Conservation (phyloP, 129 eudicot genomes). For the Pulicaria dysenterica region DNA sequence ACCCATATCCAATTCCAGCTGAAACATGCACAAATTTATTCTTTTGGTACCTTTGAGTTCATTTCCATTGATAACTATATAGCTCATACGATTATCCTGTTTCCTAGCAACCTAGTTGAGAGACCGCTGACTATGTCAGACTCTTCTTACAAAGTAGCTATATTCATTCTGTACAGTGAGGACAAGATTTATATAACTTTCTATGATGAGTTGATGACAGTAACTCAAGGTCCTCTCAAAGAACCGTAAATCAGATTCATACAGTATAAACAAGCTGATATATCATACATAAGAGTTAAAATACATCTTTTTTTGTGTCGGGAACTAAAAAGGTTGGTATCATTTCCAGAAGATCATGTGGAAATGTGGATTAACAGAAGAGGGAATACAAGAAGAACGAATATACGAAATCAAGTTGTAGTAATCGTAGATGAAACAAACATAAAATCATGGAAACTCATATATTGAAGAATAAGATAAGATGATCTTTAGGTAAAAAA, state of each 20-base stretch:
- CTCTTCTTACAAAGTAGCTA: not conserved
- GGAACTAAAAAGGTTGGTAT: not conserved
- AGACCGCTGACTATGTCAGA: not conserved
- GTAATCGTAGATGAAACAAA: not conserved
- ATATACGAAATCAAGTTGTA: not conserved
- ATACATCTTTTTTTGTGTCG: not conserved
- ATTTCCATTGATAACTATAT: not conserved
- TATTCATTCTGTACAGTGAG: not conserved
- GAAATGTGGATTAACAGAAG: not conserved
- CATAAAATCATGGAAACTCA: not conserved
- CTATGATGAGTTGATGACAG: not conserved
- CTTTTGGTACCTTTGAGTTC: not conserved
- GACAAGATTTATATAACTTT: not conserved
- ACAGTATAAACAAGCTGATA: not conserved
- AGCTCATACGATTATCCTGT: not conserved
- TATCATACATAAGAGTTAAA: not conserved
- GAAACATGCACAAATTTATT: not conserved
- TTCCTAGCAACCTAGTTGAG: not conserved
- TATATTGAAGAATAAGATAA: conserved; percentile 2
- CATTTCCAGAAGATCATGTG: not conserved
- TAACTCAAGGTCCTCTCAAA: not conserved
- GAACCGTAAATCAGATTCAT: not conserved
- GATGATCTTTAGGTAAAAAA: conserved; percentile 26
- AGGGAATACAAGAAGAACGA: not conserved
- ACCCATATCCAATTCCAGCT: not conserved